Evolutionary conservation across 345 rosid species (phyloP).

Genomic region (Citrus inodora): DNA sequence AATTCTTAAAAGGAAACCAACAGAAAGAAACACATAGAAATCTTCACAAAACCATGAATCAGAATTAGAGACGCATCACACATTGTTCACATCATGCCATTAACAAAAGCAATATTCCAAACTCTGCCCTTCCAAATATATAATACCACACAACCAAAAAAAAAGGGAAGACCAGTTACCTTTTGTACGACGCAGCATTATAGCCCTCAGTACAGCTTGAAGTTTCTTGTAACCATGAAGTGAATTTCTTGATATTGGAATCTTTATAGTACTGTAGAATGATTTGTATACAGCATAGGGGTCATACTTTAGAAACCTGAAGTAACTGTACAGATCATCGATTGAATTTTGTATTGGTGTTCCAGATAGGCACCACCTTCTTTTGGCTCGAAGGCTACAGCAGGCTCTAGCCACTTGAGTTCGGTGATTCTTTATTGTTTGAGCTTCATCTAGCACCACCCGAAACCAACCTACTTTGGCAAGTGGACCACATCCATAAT

Average conservation of each 20-base stretch:
- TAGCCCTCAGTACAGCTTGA: constrained; percentile 78
- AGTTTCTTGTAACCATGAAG: constrained; percentile 84
- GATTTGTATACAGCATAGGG: constrained; percentile 72
- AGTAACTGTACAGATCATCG: constrained; percentile 94
- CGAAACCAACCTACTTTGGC: constrained; percentile 82
- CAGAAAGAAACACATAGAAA: neutral
- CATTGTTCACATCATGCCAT: no score
- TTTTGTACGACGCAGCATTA: constrained; percentile 98
- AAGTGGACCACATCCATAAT: constrained; percentile 63
- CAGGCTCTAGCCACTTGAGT: constrained; percentile 99
- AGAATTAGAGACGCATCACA: no score
- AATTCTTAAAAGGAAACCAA: neutral
- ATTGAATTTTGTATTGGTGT: constrained; percentile 92
- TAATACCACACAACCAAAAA: neutral
- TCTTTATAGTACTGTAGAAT: constrained; percentile 61
- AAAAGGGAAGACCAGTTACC: constrained; percentile 33
- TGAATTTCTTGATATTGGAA: constrained; percentile 68
- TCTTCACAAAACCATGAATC: neutral
- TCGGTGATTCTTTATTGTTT: constrained; percentile 95
- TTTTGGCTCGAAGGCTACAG: constrained; percentile 90
- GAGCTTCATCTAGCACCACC: constrained; percentile 96
- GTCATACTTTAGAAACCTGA: constrained; percentile 86
- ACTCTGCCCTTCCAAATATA: neutral
- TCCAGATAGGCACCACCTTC: constrained; percentile 98
- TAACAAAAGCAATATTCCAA: neutral